Percentiles rank a stretch among this genome's conserved stretches.
phyloP scores from a whole-genome alignment of 2,329 filamentous ascomycete species.

The Aspergillus pseudoglaucus region DNA sequence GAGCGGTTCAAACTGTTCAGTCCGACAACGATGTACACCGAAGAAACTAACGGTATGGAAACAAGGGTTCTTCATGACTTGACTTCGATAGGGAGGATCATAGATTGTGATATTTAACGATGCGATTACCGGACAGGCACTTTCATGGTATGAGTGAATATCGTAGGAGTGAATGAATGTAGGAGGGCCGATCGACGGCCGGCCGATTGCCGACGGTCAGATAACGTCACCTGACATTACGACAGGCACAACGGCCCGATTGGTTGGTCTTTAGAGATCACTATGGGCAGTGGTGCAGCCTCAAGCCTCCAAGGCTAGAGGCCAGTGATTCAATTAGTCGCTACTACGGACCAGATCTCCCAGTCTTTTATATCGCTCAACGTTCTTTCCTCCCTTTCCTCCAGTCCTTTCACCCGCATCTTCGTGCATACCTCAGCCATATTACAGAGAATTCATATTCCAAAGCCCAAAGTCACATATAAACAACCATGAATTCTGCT shows the following conservation, averaged over 20 bases:
- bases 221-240: conserved; percentile 14
- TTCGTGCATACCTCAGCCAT: background rate
- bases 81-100: background rate
- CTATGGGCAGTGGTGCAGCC: no score
- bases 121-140: background rate
- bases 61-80: conserved; percentile 8
- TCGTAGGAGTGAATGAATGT: background rate
- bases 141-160: background rate
- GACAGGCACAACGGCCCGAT: background rate
- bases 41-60: conserved; percentile 5
- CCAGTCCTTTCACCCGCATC: no score
- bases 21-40: conserved; percentile 9
- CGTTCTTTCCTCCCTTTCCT: background rate
- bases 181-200: background rate
- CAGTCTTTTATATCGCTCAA: no score
- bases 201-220: background rate
- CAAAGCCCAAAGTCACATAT: background rate
- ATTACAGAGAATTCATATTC: background rate
- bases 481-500: conserved; percentile 1
- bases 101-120: background rate
- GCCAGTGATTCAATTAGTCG: no score
- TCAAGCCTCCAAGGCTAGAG: no score
- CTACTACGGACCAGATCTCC: no score
- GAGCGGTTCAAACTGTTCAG: background rate
- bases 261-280: background rate